A percentile compares a stretch with the other conserved stretches of the same genome.
These are phyloP conservation scores for Fusarium napiforme DNA, from an alignment of 2,329 filamentous ascomycete genomes.

Conservation along the genomic window DNA sequence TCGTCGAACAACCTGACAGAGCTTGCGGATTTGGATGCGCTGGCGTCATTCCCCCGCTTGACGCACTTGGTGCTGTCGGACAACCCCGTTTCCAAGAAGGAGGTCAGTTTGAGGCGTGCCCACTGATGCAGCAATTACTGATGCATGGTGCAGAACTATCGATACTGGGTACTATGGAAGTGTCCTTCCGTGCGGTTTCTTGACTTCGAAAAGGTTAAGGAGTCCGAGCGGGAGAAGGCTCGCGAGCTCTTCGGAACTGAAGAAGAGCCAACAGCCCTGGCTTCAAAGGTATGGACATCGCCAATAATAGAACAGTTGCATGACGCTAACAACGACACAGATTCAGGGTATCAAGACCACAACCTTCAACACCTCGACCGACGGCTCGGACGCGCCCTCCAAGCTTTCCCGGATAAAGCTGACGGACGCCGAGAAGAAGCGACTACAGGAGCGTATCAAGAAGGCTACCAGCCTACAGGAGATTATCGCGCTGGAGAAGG, in stretches of 20 bases:
- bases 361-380: constrained; percentile 70
- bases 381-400: constrained; percentile 58
- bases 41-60: constrained; percentile 74
- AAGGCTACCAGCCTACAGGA: constrained; percentile 90
- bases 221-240: constrained; percentile 81
- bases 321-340: constrained; percentile 50
- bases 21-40: constrained; percentile 86
- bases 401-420: constrained; percentile 84
- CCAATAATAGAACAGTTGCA: background rate
- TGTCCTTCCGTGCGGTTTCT: constrained; percentile 88
- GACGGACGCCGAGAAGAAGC: constrained; percentile 88
- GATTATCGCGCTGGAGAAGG: constrained; percentile 90
- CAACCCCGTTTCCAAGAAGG: constrained; percentile 91
- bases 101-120: constrained; percentile 69
- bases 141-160: constrained; percentile 75
- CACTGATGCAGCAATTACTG: background rate
- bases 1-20: constrained; percentile 85
- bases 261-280: constrained; percentile 82
- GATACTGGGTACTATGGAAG: constrained; percentile 90
- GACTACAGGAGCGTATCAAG: constrained; percentile 86
- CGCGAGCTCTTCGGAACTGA: constrained; percentile 84
- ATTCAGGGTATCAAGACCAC: constrained; percentile 88
- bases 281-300: constrained; percentile 67
- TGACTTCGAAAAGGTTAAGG: constrained; percentile 91
- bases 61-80: constrained; percentile 85